A percentile compares a stretch with the other conserved stretches of the same genome.
phyloP scores from a whole-genome alignment of 225 moss, liverwort and hornwort species.

The Takakia lepidozioides region DNA sequence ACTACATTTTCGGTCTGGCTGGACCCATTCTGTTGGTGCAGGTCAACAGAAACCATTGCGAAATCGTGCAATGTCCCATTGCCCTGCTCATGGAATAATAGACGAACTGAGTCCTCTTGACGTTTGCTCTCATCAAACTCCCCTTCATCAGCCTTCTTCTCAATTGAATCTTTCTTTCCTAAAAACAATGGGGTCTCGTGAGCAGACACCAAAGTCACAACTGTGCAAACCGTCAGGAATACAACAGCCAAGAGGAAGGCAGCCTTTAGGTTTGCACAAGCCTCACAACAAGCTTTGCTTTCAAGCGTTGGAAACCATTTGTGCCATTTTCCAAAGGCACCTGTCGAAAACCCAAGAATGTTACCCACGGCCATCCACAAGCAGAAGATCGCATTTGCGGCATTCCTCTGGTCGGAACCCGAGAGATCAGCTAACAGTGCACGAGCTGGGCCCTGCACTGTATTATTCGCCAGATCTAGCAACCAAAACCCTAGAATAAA shows the following conservation, averaged over 20 bases:
- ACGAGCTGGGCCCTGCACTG: constrained; percentile 52
- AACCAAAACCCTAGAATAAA: constrained; percentile 54
- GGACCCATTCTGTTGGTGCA: too few species aligned
- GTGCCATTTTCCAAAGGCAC: constrained; percentile 42
- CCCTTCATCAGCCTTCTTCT: too few species aligned
- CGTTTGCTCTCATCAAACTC: too few species aligned
- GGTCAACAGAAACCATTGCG: too few species aligned
- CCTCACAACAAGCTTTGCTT: constrained; percentile 42
- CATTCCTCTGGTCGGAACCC: constrained; percentile 36
- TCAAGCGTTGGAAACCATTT: constrained; percentile 38
- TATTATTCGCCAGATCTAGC: constrained; percentile 50
- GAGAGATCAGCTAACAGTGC: constrained; percentile 48
- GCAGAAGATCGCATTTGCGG: constrained; percentile 45
- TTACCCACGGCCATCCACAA: constrained; percentile 56
- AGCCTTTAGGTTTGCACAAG: constrained; percentile 52
- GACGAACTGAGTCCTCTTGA: too few species aligned
- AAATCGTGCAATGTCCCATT: too few species aligned
- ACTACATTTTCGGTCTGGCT: too few species aligned
- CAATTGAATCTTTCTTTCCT: constrained; percentile 3
- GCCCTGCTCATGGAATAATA: too few species aligned
- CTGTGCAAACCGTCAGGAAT: constrained; percentile 31
- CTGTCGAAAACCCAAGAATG: constrained; percentile 46
- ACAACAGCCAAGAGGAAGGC: constrained; percentile 52
- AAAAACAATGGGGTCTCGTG: constrained; percentile 27
- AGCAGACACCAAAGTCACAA: constrained; percentile 25